phyloP scores from a whole-genome alignment of 345 rosid genomes.

The Sisymbrium irio region DNA sequence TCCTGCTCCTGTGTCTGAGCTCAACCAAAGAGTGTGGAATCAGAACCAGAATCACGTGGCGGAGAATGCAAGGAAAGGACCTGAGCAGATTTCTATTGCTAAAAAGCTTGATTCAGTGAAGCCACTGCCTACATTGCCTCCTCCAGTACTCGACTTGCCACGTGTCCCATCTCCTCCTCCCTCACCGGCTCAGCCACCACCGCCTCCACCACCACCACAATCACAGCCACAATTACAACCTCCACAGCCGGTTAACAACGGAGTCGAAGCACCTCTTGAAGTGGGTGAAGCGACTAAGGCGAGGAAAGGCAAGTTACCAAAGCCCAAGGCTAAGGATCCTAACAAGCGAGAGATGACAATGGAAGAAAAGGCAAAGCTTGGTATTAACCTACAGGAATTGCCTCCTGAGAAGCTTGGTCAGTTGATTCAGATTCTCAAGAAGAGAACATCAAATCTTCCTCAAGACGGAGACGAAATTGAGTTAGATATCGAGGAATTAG shows the following conservation, averaged over 20 bases:
- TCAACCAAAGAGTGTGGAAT: constrained; percentile 4
- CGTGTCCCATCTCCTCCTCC: constrained; percentile 23
- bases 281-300: constrained; percentile 44
- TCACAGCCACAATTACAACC: background rate
- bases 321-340: constrained; percentile 83
- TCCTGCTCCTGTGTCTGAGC: constrained; percentile 21
- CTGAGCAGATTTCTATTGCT: constrained; percentile 34
- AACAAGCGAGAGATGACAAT: constrained; percentile 72
- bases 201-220: background rate
- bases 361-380: constrained; percentile 71
- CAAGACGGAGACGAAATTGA: constrained; percentile 89
- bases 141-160: constrained; percentile 9
- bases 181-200: constrained; percentile 12
- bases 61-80: constrained; percentile 30
- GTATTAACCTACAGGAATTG: constrained; percentile 65
- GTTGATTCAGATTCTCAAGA: constrained; percentile 70
- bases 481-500: constrained; percentile 73
- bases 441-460: constrained; percentile 60
- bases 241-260: constrained; percentile 13
- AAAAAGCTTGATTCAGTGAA: constrained; percentile 35
- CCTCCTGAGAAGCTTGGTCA: constrained; percentile 86
- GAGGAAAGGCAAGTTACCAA: constrained; percentile 45
- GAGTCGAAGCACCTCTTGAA: constrained; percentile 15
- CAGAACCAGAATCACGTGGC: constrained; percentile 8
- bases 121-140: constrained; percentile 31